Percentiles rank a stretch among this genome's conserved stretches.
Evolutionary conservation across 768 basidiomycete species (phyloP).

Genomic region (Boletellus emodensis): DNA sequence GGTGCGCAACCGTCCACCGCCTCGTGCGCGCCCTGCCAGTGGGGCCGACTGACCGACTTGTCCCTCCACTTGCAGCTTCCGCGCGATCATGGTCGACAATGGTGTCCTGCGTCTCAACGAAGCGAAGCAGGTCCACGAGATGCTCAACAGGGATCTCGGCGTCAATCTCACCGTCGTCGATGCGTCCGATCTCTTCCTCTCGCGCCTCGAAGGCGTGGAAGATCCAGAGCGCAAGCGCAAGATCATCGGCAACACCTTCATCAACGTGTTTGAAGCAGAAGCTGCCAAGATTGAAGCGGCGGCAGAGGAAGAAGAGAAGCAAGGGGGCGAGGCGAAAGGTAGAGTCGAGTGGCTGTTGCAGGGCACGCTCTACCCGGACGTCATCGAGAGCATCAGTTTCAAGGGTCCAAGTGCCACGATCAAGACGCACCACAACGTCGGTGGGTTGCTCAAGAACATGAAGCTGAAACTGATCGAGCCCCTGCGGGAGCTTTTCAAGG

Average conservation of each 20-base stretch:
- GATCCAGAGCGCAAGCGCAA: slow-evolving; percentile 97
- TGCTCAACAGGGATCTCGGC: slow-evolving; percentile 90
- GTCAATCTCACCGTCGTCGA: slow-evolving; percentile 96
- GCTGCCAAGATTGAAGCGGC: slow-evolving; percentile 82
- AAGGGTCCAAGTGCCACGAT: slow-evolving; percentile 99
- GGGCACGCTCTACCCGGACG: slow-evolving; percentile 97
- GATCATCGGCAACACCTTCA: slow-evolving; percentile 99
- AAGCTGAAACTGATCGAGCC: slow-evolving; percentile 98
- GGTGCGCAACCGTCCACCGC: slow-evolving; percentile 44
- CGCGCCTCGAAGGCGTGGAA: slow-evolving; percentile 82
- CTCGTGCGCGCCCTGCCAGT: neutral
- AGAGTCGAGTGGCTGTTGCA: slow-evolving; percentile 96
- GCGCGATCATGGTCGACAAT: slow-evolving; percentile 99
- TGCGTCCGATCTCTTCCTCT: slow-evolving; percentile 90
- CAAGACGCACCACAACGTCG: slow-evolving; percentile 99
- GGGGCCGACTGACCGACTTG: neutral
- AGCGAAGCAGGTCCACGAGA: slow-evolving; percentile 83
- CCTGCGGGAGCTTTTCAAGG: slow-evolving; percentile 96
- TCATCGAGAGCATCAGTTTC: slow-evolving; percentile 99
- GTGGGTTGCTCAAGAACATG: slow-evolving; percentile 95
- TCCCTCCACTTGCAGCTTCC: slow-evolving; percentile 59
- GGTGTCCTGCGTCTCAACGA: slow-evolving; percentile 93
- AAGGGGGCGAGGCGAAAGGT: slow-evolving; percentile 72
- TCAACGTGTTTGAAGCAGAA: slow-evolving; percentile 95
- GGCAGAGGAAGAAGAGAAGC: slow-evolving; percentile 70